These are phyloP conservation scores for Fusarium mundagurra DNA, from an alignment of 2,329 filamentous ascomycete species.

Conservation along the genomic window DNA sequence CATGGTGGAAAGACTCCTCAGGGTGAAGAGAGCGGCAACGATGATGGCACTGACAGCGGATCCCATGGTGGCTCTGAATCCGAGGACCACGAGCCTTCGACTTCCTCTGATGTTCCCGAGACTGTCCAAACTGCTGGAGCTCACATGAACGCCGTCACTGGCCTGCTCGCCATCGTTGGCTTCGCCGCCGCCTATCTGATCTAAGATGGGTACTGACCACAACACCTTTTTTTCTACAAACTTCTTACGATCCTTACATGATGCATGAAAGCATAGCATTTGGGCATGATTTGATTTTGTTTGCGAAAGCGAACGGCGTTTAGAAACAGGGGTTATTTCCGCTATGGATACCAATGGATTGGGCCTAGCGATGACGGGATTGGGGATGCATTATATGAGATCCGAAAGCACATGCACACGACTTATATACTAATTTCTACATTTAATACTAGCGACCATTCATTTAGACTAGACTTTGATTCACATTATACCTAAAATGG, in stretches of 20 bases:
- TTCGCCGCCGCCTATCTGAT: conserved; percentile 54
- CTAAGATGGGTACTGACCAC: conserved; percentile 42
- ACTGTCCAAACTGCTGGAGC: conserved; percentile 42
- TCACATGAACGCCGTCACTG: conserved; percentile 47
- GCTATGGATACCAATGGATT: conserved; percentile 19
- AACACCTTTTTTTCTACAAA: not conserved
- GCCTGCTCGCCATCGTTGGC: conserved; percentile 51
- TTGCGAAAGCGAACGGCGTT: conserved; percentile 37
- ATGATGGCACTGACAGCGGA: conserved; percentile 7
- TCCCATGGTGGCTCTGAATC: conserved; percentile 11
- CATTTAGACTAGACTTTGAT: conserved; percentile 39
- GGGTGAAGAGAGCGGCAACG: conserved; percentile 12
- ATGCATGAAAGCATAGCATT: conserved; percentile 36
- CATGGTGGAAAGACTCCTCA: conserved; percentile 31
- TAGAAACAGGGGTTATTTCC: conserved; percentile 18
- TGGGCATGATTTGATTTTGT: conserved; percentile 23
- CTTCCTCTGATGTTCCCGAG: conserved; percentile 19
- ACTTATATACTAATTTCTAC: conserved; percentile 38
- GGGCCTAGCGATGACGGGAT: conserved; percentile 31
- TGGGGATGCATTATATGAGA: conserved; percentile 30
- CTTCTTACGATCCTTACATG: conserved; percentile 39
- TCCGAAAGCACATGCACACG: conserved; percentile 26
- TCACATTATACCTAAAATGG: conserved; percentile 20
- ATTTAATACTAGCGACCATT: conserved; percentile 39
- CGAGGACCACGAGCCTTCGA: conserved; percentile 21